Percentiles rank a stretch among this genome's conserved stretches.
Conservation (phyloP, 805 yeast genomes). For the Isabelozyma pseudorhagii region DNA sequence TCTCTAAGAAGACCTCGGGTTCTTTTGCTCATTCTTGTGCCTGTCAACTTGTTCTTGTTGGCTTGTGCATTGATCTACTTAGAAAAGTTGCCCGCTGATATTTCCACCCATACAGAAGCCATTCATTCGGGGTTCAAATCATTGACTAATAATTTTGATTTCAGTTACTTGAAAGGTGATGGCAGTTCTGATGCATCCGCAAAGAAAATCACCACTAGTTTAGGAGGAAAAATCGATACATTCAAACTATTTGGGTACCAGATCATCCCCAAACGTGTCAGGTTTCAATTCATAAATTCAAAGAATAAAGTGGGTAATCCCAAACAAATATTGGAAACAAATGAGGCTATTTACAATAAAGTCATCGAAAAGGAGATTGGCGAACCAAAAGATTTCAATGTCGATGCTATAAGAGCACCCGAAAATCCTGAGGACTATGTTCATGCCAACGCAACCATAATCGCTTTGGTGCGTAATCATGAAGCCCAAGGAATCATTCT, state of each 20-base stretch:
- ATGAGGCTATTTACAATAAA: slow-evolving; percentile 35
- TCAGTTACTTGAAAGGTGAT: slow-evolving; percentile 4
- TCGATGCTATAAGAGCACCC: slow-evolving; percentile 26
- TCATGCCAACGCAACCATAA: slow-evolving; percentile 72
- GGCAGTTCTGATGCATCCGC: neutral
- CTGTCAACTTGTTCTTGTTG: slow-evolving; percentile 9
- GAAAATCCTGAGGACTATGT: slow-evolving; percentile 20
- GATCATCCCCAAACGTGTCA: slow-evolving; percentile 26
- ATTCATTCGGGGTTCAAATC: slow-evolving; percentile 5
- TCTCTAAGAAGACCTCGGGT: slow-evolving; percentile 10
- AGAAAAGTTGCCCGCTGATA: slow-evolving; percentile 3
- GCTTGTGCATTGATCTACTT: slow-evolving; percentile 7
- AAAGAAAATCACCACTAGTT: neutral
- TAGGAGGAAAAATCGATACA: slow-evolving; percentile 1
- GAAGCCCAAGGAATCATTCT: slow-evolving; percentile 49
- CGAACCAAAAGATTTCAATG: slow-evolving; percentile 47
- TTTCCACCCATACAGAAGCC: neutral
- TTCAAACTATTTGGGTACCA: slow-evolving; percentile 8
- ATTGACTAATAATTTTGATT: slow-evolving; percentile 9
- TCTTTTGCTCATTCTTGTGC: slow-evolving; percentile 5
- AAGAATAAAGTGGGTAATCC: slow-evolving; percentile 22
- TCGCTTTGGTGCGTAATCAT: slow-evolving; percentile 67
- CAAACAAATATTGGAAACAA: slow-evolving; percentile 32
- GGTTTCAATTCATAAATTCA: slow-evolving; percentile 29
- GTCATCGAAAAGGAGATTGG: slow-evolving; percentile 33